A percentile compares a stretch with the other conserved stretches of the same genome.
Conservation (phyloP, 768 basidiomycete genomes). For the Macrocybe gigantea region DNA sequence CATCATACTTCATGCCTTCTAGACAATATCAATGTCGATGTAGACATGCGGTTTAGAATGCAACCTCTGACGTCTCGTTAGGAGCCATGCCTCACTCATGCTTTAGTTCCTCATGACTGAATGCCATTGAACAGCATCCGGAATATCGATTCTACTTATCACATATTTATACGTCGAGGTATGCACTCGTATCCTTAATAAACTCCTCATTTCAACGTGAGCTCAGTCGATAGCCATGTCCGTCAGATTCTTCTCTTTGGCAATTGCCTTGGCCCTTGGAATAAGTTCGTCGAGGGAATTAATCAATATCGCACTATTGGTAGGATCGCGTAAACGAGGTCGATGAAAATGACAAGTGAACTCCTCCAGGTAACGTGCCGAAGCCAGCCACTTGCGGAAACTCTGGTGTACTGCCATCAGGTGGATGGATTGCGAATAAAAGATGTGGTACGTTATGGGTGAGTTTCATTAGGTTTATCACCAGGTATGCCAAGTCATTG, state of each 20-base stretch:
- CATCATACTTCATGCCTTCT: too few relatives aligned
- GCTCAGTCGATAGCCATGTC: neutral
- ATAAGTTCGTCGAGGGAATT: slow-evolving; percentile 2
- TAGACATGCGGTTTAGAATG: too few relatives aligned
- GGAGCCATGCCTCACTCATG: too few relatives aligned
- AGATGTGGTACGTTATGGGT: slow-evolving; percentile 22
- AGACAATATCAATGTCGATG: too few relatives aligned
- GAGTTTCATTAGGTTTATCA: neutral
- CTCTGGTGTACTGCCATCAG: slow-evolving; percentile 14
- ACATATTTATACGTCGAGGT: too few relatives aligned
- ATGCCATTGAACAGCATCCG: too few relatives aligned
- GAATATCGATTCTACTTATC: too few relatives aligned
- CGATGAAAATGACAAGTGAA: neutral
- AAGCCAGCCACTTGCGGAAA: slow-evolving; percentile 19
- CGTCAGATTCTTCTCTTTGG: neutral
- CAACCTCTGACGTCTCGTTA: too few relatives aligned
- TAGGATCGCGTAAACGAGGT: neutral
- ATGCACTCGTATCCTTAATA: too few relatives aligned
- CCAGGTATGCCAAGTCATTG: neutral
- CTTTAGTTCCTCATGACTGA: too few relatives aligned
- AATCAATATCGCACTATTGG: slow-evolving; percentile 9
- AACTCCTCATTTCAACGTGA: too few relatives aligned
- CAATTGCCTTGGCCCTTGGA: slow-evolving; percentile 1
- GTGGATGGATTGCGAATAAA: slow-evolving; percentile 22
- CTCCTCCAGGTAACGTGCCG: slow-evolving; percentile 13